phyloP scores from a whole-genome alignment of 768 basidiomycete species.

The Lactarius akahatsu region DNA sequence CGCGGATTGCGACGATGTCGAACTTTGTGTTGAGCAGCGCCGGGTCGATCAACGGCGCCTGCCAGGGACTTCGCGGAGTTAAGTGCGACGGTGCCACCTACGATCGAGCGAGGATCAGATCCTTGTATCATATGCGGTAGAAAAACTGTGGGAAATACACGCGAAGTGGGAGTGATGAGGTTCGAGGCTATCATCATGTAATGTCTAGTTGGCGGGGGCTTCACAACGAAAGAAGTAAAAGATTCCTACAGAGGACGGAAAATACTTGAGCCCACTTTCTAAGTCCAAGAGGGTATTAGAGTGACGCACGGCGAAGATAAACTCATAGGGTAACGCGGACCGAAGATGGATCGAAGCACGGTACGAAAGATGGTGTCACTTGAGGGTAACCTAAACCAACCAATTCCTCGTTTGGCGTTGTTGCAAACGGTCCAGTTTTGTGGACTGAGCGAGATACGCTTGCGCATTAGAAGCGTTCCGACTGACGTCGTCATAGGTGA shows the following conservation, averaged over 20 bases:
- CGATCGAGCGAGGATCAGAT: background rate
- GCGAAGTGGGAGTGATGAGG: conserved; percentile 15
- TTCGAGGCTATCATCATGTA: conserved; percentile 10
- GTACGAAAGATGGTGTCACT: conserved; percentile 16
- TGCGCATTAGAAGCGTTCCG: background rate
- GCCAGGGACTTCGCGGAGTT: conserved; percentile 30
- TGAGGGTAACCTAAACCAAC: conserved; percentile 30
- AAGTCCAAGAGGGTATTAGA: too few species aligned
- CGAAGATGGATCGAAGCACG: conserved; percentile 31
- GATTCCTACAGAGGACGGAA: background rate
- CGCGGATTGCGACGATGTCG: conserved; percentile 12
- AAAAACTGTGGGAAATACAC: background rate
- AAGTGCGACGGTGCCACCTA: conserved; percentile 32
- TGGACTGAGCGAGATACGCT: conserved; percentile 11
- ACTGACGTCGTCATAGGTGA: conserved; percentile 18
- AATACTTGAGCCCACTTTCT: background rate
- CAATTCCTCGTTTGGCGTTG: conserved; percentile 26
- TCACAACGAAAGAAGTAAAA: conserved; percentile 3
- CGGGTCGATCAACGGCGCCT: conserved; percentile 32
- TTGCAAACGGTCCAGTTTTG: conserved; percentile 22
- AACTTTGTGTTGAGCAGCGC: conserved; percentile 3
- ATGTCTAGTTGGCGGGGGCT: background rate
- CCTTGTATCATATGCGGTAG: background rate
- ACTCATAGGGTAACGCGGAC: conserved; percentile 31
- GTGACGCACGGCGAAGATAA: conserved; percentile 14